These are phyloP conservation scores for Blakeslea trispora DNA, from an alignment of 371 early-diverging fungal species.

Conservation along the genomic window DNA sequence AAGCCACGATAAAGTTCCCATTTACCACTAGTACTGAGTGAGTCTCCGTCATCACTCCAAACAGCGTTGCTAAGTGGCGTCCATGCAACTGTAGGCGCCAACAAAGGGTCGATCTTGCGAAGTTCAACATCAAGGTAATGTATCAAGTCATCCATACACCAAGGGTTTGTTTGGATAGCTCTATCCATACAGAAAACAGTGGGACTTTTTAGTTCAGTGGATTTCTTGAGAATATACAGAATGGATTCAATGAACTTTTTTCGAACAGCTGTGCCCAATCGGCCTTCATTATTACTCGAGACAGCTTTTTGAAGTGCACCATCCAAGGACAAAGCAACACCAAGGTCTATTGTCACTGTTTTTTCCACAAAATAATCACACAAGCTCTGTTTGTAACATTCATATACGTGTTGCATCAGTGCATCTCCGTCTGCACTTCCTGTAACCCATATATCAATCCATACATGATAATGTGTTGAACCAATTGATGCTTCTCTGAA, in stretches of 20 bases:
- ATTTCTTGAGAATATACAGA: slow-evolving; percentile 48
- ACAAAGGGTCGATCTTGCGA: slow-evolving; percentile 31
- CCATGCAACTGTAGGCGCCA: slow-evolving; percentile 46
- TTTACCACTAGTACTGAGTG: slow-evolving; percentile 6
- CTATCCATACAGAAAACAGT: slow-evolving; percentile 59
- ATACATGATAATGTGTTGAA: slow-evolving; percentile 43
- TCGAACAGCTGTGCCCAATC: slow-evolving; percentile 40
- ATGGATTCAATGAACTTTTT: slow-evolving; percentile 60
- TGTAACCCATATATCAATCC: slow-evolving; percentile 73
- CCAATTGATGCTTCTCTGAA: slow-evolving; percentile 31
- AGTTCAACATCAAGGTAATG: slow-evolving; percentile 39
- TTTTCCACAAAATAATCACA: slow-evolving; percentile 78
- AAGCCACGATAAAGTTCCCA: slow-evolving; percentile 41
- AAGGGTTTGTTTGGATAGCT: slow-evolving; percentile 34
- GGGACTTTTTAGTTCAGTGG: slow-evolving; percentile 57
- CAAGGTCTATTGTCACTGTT: slow-evolving; percentile 51
- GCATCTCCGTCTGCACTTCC: slow-evolving; percentile 61
- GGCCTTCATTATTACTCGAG: slow-evolving; percentile 18
- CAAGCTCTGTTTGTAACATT: slow-evolving; percentile 63
- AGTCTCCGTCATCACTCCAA: slow-evolving; percentile 10
- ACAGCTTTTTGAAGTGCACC: slow-evolving; percentile 20
- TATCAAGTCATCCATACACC: slow-evolving; percentile 50
- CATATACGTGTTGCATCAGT: slow-evolving; percentile 55
- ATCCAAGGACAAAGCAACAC: slow-evolving; percentile 23
- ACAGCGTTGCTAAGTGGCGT: slow-evolving; percentile 20